Evolutionary conservation across 768 basidiomycete genomes (phyloP), one percentile per base, ranked within the genome.

Genomic region (Antrodiella citrinella): DNA sequence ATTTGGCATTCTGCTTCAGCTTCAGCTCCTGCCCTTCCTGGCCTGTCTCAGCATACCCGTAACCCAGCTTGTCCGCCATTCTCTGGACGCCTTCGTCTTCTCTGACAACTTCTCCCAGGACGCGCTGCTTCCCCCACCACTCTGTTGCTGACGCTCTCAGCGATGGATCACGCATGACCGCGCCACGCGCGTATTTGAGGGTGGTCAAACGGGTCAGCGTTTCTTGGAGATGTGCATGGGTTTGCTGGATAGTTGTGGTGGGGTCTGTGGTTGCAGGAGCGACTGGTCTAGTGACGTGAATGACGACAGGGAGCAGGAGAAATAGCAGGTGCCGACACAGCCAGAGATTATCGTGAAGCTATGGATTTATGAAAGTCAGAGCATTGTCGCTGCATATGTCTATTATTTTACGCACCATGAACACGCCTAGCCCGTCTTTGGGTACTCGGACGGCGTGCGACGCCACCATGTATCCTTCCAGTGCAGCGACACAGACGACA

Each of bases 311-410:
- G 2, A 87, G 68, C 24, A 72, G 4, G 50, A 86, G 67, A 66
- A 88, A 83, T 48, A 84, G 62, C 1, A 70, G 22, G 48, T 77
- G 75, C n/a, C 86, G 84, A 26, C 66, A 53, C 44, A 71, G 60
- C 60, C 76, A 73, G 30, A 82, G 65, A 22, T 60, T 68, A 61
- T 88, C 84, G 65, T 86, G 82, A 80, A 80, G 83, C 86, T 88
- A 52, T 24, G 35, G 3, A 21, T n/a, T n/a, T n/a, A n/a, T n/a
- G n/a, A n/a, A n/a, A n/a, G n/a, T n/a, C n/a, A n/a, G n/a, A n/a
- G n/a, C n/a, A n/a, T n/a, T n/a, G n/a, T n/a, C n/a, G n/a, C n/a
- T n/a, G n/a, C n/a, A n/a, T n/a, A n/a, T n/a, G n/a, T n/a, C n/a
- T n/a, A n/a, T n/a, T n/a, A n/a, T n/a, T n/a, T n/a, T 1, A 61